phyloP scores from a whole-genome alignment of 2,329 filamentous ascomycete species.

The Periconia sp. region DNA sequence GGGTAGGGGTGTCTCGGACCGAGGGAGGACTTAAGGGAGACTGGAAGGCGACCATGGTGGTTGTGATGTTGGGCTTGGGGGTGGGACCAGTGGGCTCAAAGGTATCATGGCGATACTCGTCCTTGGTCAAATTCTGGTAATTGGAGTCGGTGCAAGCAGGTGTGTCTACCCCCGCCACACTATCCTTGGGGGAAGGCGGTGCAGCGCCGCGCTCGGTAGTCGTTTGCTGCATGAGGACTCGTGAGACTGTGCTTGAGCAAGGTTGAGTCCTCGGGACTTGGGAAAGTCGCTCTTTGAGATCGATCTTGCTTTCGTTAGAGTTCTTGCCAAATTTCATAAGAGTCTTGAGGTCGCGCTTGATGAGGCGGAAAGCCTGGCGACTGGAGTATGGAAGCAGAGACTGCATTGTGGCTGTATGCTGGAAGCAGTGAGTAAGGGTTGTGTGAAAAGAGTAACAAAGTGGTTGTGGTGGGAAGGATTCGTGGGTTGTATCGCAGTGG shows the following conservation, averaged over 20 bases:
- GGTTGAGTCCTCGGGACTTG: background rate
- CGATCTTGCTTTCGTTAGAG: background rate
- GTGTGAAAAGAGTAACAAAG: background rate
- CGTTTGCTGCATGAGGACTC: background rate
- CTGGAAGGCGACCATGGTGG: too few species aligned
- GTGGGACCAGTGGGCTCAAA: background rate
- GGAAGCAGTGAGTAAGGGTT: background rate
- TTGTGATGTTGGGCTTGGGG: too few species aligned
- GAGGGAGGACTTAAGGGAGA: too few species aligned
- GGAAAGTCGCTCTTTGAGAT: background rate
- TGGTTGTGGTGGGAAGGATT: background rate
- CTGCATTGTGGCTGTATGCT: background rate
- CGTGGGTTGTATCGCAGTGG: background rate
- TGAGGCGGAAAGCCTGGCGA: conserved; percentile 15
- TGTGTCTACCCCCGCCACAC: too few species aligned
- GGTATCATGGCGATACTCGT: background rate
- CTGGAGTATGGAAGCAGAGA: conserved; percentile 1
- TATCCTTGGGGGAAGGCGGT: too few species aligned
- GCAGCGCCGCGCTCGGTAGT: too few species aligned
- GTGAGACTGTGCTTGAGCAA: background rate
- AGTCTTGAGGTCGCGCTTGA: conserved; percentile 20
- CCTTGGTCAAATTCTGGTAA: background rate
- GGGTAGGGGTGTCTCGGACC: too few species aligned
- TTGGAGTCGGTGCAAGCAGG: too few species aligned
- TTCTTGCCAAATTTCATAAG: background rate